Percentiles rank a stretch among this genome's conserved stretches.
phyloP scores from a whole-genome alignment of 2,329 filamentous ascomycete species.

The Xylaria sp. region DNA sequence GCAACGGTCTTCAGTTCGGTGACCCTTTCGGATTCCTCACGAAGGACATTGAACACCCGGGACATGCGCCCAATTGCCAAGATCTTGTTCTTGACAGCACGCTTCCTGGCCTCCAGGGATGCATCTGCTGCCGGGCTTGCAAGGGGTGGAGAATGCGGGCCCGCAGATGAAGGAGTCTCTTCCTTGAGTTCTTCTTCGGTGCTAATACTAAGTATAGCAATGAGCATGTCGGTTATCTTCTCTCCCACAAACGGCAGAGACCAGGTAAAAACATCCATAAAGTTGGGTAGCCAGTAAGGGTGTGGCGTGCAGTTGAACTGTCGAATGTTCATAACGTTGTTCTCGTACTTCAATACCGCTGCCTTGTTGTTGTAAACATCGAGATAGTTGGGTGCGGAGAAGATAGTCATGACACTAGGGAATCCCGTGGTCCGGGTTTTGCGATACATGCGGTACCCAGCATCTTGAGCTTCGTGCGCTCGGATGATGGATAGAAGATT shows the following conservation, averaged over 20 bases:
- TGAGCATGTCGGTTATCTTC: conserved; percentile 99
- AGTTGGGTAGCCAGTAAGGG: conserved; percentile 99
- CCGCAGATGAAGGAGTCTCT: conserved; percentile 78
- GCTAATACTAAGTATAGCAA: conserved; percentile 97
- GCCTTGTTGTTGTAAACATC: conserved; percentile 99
- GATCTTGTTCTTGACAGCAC: conserved; percentile 99
- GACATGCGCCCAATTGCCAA: conserved; percentile 95
- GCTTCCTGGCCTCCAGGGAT: conserved; percentile 90
- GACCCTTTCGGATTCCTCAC: conserved; percentile 95
- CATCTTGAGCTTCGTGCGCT: conserved; percentile 97
- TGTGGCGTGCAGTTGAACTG: conserved; percentile 99
- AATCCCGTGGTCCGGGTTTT: conserved; percentile 98
- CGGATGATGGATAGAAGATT: conserved; percentile 97
- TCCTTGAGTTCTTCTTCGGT: conserved; percentile 98
- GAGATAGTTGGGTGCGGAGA: conserved; percentile 97
- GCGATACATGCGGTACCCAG: conserved; percentile 98
- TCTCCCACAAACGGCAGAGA: conserved; percentile 98
- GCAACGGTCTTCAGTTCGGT: conserved; percentile 98
- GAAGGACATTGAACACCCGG: conserved; percentile 96
- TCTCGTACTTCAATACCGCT: conserved; percentile 98
- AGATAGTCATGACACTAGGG: conserved; percentile 99
- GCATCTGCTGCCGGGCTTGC: conserved; percentile 70
- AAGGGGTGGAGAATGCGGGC: conserved; percentile 78
- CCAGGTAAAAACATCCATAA: conserved; percentile 99
- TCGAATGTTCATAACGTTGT: conserved; percentile 99